Evolutionary conservation across 2,329 filamentous ascomycete genomes (phyloP).

Genomic region (Cordyceps fumosorosea): DNA sequence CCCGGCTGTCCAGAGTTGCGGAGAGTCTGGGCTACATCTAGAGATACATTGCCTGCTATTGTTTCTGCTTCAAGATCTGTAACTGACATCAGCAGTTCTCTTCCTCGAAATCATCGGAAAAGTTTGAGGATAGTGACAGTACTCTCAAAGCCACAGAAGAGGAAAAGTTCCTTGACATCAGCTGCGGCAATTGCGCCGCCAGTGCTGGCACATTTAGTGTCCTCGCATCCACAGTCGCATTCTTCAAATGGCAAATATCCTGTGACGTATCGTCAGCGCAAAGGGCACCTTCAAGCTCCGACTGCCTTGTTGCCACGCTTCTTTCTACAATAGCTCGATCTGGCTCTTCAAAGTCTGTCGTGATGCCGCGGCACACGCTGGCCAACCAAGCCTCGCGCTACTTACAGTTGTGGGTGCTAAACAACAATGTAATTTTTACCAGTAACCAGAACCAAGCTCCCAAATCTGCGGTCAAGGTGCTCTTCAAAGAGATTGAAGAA

Average conservation of each 20-base stretch:
- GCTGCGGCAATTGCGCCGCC: slow-evolving; percentile 38
- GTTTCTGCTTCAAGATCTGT: slow-evolving; percentile 10
- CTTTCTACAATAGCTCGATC: slow-evolving; percentile 48
- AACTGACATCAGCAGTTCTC: slow-evolving; percentile 32
- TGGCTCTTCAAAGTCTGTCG: slow-evolving; percentile 49
- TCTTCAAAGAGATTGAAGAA: slow-evolving; percentile 39
- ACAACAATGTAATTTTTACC: slow-evolving; percentile 47
- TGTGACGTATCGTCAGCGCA: slow-evolving; percentile 27
- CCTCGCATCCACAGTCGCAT: slow-evolving; percentile 37
- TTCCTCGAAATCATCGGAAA: slow-evolving; percentile 21
- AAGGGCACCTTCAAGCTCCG: slow-evolving; percentile 32
- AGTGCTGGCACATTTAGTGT: slow-evolving; percentile 43
- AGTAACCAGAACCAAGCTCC: slow-evolving; percentile 24
- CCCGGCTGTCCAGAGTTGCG: slow-evolving; percentile 42
- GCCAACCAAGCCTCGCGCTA: slow-evolving; percentile 17
- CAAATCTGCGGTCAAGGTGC: slow-evolving; percentile 43
- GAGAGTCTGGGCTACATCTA: slow-evolving; percentile 41
- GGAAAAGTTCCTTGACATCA: slow-evolving; percentile 32
- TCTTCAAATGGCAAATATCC: slow-evolving; percentile 54
- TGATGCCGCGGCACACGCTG: slow-evolving; percentile 31
- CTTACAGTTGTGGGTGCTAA: slow-evolving; percentile 50
- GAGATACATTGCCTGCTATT: slow-evolving; percentile 37
- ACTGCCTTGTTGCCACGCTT: slow-evolving; percentile 49
- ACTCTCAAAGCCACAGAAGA: slow-evolving; percentile 21
- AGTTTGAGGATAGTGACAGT: slow-evolving; percentile 23